Evolutionary conservation across 495 filamentous ascomycete species (phyloP), one percentile per base, ranked within the genome.

Genomic region (Chlorociboria aeruginascens): DNA sequence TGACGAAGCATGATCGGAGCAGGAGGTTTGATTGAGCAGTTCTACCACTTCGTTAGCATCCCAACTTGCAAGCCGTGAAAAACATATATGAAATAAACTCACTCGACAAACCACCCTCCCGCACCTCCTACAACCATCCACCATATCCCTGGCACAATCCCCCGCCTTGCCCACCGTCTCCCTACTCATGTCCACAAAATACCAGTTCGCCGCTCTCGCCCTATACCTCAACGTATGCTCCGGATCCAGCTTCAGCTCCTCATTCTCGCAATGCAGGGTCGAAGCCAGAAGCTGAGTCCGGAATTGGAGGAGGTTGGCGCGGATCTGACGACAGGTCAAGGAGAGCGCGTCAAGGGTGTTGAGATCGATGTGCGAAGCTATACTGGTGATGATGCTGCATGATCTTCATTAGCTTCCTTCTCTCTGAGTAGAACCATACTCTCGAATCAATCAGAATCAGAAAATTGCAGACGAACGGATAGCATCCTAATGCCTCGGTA

Each of bases 321-420:
- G 82, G 50, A 90, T 77, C 56, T 86, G 85, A 28, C 82, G 82
- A 62, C 88, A 93, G 37, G 84, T 87, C 32, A 72, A 70, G 48
- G 88, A 84, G 13, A 95, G 74, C 43, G 76, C 77, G 62, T 94
- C 79, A 50, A 95, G 77, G 12, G 84, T 82, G 63, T 89, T 94
- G 12, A 93, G 75, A 61, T 95, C 89, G 52, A 95, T 72, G 53
- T 73, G 69, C 28, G 76, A 74, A 28, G 83, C 81, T 46, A 95
- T 76, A 49, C 80, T 75, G 51, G 76, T 79, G 62, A 85, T 75
- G 53, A 95, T 81, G 50, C 89, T 93, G 67, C 35, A 40, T 45
- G 1, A 30, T 9, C n/a, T 28, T 31, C 20, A 33, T 54, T 31
- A 40, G 43, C 40, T 47, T 32, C 32, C 14, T 11, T 30, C 32